These are phyloP conservation scores for Alternaria sp. DNA, from an alignment of 2,329 filamentous ascomycete species.

Conservation along the genomic window DNA sequence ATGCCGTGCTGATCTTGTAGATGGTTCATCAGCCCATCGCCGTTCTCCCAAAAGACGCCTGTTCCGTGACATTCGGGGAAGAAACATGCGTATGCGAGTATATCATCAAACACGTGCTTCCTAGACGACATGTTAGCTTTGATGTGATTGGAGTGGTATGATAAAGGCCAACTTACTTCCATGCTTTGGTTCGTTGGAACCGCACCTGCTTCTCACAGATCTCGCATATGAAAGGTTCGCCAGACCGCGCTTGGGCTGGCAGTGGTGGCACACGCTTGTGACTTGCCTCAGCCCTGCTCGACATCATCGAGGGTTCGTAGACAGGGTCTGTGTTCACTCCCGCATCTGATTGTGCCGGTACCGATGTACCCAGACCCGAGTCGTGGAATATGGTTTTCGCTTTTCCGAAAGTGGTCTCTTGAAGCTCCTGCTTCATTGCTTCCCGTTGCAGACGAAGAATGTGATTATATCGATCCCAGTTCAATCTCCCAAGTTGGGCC, in stretches of 20 bases:
- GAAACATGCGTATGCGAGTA: background rate
- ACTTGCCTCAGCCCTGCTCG: background rate
- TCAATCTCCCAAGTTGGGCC: conserved; percentile 3
- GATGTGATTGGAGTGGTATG: rapidly evolving
- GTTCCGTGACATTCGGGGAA: background rate
- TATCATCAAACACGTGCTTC: background rate
- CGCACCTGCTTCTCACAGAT: background rate
- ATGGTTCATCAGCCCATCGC: background rate
- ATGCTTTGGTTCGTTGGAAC: background rate
- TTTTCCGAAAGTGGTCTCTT: background rate
- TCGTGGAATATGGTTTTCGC: background rate
- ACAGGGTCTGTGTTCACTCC: background rate
- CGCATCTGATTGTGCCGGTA: background rate
- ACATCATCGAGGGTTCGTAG: background rate
- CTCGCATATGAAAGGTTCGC: background rate
- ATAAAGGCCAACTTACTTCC: background rate
- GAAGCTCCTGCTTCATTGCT: background rate
- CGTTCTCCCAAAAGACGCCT: background rate
- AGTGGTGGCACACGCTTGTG: background rate
- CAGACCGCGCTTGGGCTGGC: background rate
- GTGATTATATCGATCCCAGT: conserved; percentile 12
- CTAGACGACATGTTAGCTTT: background rate
- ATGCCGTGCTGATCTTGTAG: background rate
- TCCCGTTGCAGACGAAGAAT: conserved; percentile 6
- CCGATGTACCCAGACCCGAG: background rate